These are phyloP conservation scores for Chlamydomonas sp. DNA, from an alignment of 139 green algal genomes.

Conservation along the genomic window DNA sequence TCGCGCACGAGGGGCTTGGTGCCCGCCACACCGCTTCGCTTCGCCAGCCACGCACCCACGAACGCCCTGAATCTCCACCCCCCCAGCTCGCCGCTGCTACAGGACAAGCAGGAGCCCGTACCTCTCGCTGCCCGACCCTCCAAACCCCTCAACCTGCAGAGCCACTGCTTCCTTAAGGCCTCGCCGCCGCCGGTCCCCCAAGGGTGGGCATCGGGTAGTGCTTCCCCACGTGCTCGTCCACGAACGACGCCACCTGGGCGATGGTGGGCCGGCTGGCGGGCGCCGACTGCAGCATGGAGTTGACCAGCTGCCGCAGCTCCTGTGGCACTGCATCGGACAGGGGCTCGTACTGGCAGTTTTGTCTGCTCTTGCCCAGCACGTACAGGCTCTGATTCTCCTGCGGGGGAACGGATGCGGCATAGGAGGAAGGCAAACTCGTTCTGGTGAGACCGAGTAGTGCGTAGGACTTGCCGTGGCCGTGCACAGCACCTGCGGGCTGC, in stretches of 20 bases:
- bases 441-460: no score
- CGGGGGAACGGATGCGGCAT: background rate
- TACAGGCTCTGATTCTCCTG: conserved; percentile 56
- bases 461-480: no score
- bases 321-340: conserved; percentile 18
- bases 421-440: background rate
- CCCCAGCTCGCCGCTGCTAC: no score
- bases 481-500: no score
- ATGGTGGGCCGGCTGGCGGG: conserved; percentile 9
- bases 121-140: no score
- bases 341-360: conserved; percentile 45
- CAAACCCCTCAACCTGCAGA: background rate
- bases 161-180: background rate
- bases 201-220: background rate
- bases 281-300: conserved; percentile 24
- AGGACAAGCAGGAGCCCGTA: no score
- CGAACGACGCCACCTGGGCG: background rate
- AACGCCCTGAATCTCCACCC: no score
- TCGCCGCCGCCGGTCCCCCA: background rate
- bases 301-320: conserved; percentile 13
- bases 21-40: no score
- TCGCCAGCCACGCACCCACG: no score
- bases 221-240: background rate
- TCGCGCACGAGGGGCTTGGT: no score
- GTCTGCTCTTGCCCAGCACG: conserved; percentile 59